These are phyloP conservation scores for Pythium brachiatum DNA, from an alignment of 352 stramenopile genomes.

Conservation along the genomic window DNA sequence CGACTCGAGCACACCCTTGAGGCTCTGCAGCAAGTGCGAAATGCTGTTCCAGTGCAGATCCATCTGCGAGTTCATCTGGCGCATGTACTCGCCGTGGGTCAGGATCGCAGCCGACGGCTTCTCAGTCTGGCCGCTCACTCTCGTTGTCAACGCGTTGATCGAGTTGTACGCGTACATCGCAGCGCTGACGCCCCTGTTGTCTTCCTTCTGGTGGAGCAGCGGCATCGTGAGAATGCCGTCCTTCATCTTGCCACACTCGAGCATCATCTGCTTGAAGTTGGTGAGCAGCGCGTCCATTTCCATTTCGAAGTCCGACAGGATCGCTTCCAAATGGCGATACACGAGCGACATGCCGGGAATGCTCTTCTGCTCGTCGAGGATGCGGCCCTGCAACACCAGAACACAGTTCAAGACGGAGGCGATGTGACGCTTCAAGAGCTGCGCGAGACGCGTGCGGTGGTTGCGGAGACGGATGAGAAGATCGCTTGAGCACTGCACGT, in stretches of 20 bases:
- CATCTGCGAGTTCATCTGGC: conserved; percentile 79
- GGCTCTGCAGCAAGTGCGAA: conserved; percentile 74
- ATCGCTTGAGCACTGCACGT: conserved; percentile 62
- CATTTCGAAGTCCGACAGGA: conserved; percentile 58
- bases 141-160: conserved; percentile 77
- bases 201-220: conserved; percentile 62
- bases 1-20: conserved; percentile 69
- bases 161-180: conserved; percentile 78
- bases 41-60: conserved; percentile 88
- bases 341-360: conserved; percentile 74
- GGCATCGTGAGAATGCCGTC: conserved; percentile 74
- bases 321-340: conserved; percentile 61
- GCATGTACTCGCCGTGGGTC: conserved; percentile 86
- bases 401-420: conserved; percentile 67
- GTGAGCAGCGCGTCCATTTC: conserved; percentile 66
- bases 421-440: conserved; percentile 77
- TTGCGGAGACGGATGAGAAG: conserved; percentile 69
- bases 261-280: conserved; percentile 75
- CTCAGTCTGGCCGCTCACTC: conserved; percentile 45
- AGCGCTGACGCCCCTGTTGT: conserved; percentile 63
- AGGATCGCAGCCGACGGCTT: conserved; percentile 72
- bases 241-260: conserved; percentile 81
- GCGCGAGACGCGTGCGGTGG: conserved; percentile 61
- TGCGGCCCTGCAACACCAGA: conserved; percentile 67
- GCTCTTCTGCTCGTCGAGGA: conserved; percentile 76